Percentiles rank a stretch among this genome's conserved stretches.
These are phyloP conservation scores for Graphilbum sp. DNA, from an alignment of 2,329 filamentous ascomycete genomes.

Conservation along the genomic window DNA sequence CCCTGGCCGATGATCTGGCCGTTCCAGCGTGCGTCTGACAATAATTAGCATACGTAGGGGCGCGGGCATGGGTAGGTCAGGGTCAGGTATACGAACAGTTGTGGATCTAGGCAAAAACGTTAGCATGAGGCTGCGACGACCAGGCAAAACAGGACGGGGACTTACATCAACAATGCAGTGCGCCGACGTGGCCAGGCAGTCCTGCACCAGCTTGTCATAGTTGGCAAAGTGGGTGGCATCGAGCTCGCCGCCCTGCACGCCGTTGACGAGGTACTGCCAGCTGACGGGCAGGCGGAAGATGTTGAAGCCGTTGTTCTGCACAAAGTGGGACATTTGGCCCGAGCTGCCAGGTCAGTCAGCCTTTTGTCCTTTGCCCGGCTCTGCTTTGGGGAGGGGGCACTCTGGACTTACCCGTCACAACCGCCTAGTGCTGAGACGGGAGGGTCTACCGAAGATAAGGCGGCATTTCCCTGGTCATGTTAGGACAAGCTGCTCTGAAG, in stretches of 20 bases:
- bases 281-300: conserved; percentile 29
- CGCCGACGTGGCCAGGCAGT: conserved; percentile 28
- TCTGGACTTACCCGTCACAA: not conserved
- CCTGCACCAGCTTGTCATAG: conserved; percentile 31
- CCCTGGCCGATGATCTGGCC: conserved; percentile 47
- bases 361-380: no score
- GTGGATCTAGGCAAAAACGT: conserved; percentile 16
- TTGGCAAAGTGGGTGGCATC: conserved; percentile 22
- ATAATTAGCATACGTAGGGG: no score
- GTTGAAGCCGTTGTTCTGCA: conserved; percentile 35
- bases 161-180: conserved; percentile 31
- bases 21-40: conserved; percentile 34
- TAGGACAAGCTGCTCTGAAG: not conserved
- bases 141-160: not conserved
- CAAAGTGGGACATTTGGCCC: conserved; percentile 38
- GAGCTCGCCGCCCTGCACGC: conserved; percentile 22
- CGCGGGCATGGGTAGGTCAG: no score
- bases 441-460: not conserved
- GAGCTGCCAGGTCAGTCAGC: not conserved
- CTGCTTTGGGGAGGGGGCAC: no score
- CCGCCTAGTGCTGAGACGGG: conserved; percentile 7
- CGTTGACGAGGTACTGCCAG: conserved; percentile 33
- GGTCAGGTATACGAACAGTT: conserved; percentile 27
- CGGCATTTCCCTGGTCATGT: not conserved
- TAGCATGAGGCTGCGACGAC: not conserved